A percentile compares a stretch with the other conserved stretches of the same genome.
Evolutionary conservation across 768 basidiomycete genomes (phyloP).

Genomic region (Hericium coralloides): DNA sequence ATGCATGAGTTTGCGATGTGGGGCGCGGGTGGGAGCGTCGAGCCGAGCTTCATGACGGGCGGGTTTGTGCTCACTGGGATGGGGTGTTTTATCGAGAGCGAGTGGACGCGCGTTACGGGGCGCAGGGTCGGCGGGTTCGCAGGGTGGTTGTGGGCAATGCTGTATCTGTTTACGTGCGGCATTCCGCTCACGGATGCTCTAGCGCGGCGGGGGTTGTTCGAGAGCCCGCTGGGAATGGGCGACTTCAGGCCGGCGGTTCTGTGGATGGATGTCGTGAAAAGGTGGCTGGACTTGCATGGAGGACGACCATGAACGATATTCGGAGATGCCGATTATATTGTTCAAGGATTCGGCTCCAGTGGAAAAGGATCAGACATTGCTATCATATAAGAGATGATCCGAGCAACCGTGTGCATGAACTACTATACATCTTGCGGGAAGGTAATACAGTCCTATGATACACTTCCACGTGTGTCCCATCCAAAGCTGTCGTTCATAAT

Average conservation of each 20-base stretch:
- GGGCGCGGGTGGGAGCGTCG: conserved; percentile 3
- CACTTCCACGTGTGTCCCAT: too few species aligned
- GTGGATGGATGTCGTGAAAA: not conserved
- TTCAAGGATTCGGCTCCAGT: too few species aligned
- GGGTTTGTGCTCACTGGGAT: conserved; percentile 11
- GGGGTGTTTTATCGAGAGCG: conserved; percentile 6
- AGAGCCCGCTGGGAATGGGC: not conserved
- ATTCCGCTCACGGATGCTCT: not conserved
- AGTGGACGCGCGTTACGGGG: conserved; percentile 7
- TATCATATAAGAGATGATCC: too few species aligned
- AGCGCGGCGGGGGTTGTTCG: not conserved
- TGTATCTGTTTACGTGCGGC: conserved; percentile 2
- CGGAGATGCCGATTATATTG: too few species aligned
- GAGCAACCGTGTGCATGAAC: too few species aligned
- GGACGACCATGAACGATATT: too few species aligned
- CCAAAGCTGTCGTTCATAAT: not conserved
- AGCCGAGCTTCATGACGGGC: conserved; percentile 4
- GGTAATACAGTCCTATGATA: too few species aligned
- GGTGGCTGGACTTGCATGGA: not conserved
- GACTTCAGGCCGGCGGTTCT: not conserved
- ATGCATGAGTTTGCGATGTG: conserved; percentile 13
- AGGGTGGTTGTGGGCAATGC: conserved; percentile 11
- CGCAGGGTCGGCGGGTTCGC: conserved; percentile 5
- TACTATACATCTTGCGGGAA: too few species aligned
- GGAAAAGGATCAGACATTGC: too few species aligned